Evolutionary conservation across 140 eudicot genomes (phyloP), one percentile per base, ranked within the genome.

Genomic region (Senecio squalidus): DNA sequence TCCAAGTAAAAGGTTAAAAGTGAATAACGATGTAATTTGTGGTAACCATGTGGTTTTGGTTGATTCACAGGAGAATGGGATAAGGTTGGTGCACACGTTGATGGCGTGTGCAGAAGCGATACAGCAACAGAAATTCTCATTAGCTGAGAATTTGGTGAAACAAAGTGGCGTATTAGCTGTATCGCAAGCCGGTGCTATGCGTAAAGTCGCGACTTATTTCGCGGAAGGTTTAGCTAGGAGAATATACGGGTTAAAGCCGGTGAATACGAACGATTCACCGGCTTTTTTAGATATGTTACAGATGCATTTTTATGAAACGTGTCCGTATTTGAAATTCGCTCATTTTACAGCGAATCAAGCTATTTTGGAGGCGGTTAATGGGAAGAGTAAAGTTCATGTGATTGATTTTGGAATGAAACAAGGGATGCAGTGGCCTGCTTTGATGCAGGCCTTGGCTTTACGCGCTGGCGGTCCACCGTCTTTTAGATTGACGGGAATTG

Each of bases 361-460:
- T 2, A 86, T 91, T 9, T 58, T 91, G 6, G 98, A 91, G 68
- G 94, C 96, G 0, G 84, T 91, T 23, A 78, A 76, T 0, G 86
- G 79, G 0, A 75, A 82, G 21, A 62, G 60, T 1, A 60, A 63
- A 4, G 96, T 91, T 5, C 98, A 91, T 39, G 91, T 91, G 7
- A 83, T 91, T 40, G 98, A 91, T 86, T 91, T 86, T 51, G 65
- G 98, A 18, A 79, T 91, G 79, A 91, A 91, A 4, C 96, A 91
- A 40, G 98, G 98, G 27, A 83, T 78, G 88, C 98, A 91, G 48
- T 91, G 98, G 98, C 98, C 98, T 8, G 96, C 96, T 36, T 70
- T 91, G 74, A 72, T 91, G 71, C 98, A 86, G 5, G 95, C 94
- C 2, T 44, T 91, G 36, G 98, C 98, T 0, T 53, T 87, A 0